Percentiles rank a stretch among this genome's conserved stretches.
Conservation (phyloP, 768 basidiomycete genomes). For the Trametes villosa region DNA sequence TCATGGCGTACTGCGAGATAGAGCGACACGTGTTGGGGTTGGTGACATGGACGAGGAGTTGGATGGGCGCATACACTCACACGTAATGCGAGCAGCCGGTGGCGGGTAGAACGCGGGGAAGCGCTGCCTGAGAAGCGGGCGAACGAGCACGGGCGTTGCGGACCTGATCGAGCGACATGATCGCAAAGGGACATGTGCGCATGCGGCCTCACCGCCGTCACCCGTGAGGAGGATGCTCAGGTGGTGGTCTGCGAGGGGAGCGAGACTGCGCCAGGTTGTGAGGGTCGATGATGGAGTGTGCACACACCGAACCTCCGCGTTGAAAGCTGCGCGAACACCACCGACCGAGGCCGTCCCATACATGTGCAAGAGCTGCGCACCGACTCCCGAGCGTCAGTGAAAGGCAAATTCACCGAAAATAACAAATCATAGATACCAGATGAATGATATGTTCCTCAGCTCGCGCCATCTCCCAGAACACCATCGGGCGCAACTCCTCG, state of each 20-base stretch:
- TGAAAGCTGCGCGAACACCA: too few species aligned
- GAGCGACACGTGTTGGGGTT: slow-evolving; percentile 9
- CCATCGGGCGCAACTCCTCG: too few species aligned
- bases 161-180: neutral
- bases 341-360: too few species aligned
- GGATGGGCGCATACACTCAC: slow-evolving; percentile 1
- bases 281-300: neutral
- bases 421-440: too few species aligned
- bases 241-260: neutral
- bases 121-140: neutral
- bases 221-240: too few species aligned
- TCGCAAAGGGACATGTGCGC: neutral
- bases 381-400: too few species aligned
- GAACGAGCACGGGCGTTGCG: neutral
- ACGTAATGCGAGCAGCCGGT: slow-evolving; percentile 3
- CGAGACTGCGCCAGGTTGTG: neutral
- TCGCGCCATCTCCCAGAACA: too few species aligned
- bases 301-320: too few species aligned
- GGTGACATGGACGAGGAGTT: neutral
- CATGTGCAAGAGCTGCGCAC: too few species aligned
- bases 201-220: neutral
- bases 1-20: slow-evolving; percentile 5
- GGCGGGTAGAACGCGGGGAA: slow-evolving; percentile 3
- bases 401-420: too few species aligned
- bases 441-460: too few species aligned